phyloP scores from a whole-genome alignment of 2,329 filamentous ascomycete genomes.

The Gnomoniopsis smithogilvyi region DNA sequence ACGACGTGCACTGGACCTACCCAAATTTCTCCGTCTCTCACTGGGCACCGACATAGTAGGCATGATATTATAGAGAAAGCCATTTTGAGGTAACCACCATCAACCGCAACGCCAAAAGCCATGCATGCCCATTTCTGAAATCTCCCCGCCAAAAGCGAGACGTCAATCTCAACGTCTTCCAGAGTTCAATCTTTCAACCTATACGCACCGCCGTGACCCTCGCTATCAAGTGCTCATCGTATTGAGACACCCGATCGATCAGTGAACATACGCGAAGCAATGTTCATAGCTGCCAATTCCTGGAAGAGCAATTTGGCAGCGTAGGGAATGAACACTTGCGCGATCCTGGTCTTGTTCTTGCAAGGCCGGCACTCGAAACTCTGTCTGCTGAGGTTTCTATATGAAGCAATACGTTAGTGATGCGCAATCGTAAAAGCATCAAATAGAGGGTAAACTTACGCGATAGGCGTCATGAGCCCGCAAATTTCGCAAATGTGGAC shows the following conservation, averaged over 20 bases:
- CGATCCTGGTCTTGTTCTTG: conserved; percentile 99
- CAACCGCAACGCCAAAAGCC: conserved; percentile 14
- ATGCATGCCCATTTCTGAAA: conserved; percentile 10
- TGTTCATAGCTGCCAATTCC: conserved; percentile 97
- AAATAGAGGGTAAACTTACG: conserved; percentile 61
- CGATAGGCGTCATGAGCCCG: conserved; percentile 97
- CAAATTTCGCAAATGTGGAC: conserved; percentile 99
- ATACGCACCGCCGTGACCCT: neutral
- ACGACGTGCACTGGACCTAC: neutral
- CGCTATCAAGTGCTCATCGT: conserved; percentile 40
- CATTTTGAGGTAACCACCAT: neutral
- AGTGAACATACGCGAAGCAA: conserved; percentile 95
- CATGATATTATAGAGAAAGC: neutral
- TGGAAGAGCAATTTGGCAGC: conserved; percentile 98
- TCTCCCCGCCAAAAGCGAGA: neutral
- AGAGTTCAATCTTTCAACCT: neutral
- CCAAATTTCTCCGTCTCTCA: neutral
- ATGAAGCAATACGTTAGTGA: conserved; percentile 30
- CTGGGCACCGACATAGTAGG: neutral
- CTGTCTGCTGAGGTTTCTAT: conserved; percentile 87
- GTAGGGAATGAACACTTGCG: conserved; percentile 96
- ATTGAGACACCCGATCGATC: conserved; percentile 74
- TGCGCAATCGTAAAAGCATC: neutral
- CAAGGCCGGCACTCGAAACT: conserved; percentile 96
- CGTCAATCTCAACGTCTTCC: conserved; percentile 2